These are phyloP conservation scores for Vigna trinervia DNA, from an alignment of 306 rosid species.

Conservation along the genomic window DNA sequence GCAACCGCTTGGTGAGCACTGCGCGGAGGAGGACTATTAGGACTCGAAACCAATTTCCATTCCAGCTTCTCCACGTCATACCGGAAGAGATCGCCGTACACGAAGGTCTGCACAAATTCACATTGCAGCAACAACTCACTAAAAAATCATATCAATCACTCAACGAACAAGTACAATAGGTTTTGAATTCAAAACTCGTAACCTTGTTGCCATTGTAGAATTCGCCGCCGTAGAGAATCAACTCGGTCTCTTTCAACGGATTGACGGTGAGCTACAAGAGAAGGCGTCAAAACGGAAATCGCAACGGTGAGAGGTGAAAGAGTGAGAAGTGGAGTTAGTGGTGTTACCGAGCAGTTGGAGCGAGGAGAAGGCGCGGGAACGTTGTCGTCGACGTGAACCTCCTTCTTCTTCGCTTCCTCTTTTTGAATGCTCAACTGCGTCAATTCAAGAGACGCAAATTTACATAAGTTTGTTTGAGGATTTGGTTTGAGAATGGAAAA, in stretches of 20 bases:
- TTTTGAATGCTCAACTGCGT: slow-evolving; percentile 78
- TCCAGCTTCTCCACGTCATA: slow-evolving; percentile 89
- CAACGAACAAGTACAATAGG: not conserved
- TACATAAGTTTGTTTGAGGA: not conserved
- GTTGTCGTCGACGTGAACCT: slow-evolving; percentile 86
- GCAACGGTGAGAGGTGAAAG: not conserved
- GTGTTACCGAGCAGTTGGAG: slow-evolving; percentile 82
- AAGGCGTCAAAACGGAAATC: slow-evolving; percentile 17
- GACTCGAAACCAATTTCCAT: slow-evolving; percentile 92
- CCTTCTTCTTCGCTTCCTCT: slow-evolving; percentile 97
- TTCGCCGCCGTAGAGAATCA: slow-evolving; percentile 92
- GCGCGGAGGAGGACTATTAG: slow-evolving; percentile 97
- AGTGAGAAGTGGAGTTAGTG: not conserved
- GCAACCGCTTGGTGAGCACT: slow-evolving; percentile 98
- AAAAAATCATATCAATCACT: slow-evolving; percentile 10
- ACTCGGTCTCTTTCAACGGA: slow-evolving; percentile 95
- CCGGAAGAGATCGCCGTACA: slow-evolving; percentile 86
- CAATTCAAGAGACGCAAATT: not conserved
- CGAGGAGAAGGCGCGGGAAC: slow-evolving; percentile 96
- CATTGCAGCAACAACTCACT: not conserved
- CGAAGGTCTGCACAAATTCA: slow-evolving; percentile 72
- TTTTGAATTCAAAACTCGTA: slow-evolving; percentile 14
- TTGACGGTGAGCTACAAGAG: slow-evolving; percentile 70
- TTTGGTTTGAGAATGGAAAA: not conserved
- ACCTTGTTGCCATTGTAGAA: slow-evolving; percentile 98